Evolutionary conservation across 2,329 filamentous ascomycete species (phyloP).

Genomic region (Microcyclosporella mali): DNA sequence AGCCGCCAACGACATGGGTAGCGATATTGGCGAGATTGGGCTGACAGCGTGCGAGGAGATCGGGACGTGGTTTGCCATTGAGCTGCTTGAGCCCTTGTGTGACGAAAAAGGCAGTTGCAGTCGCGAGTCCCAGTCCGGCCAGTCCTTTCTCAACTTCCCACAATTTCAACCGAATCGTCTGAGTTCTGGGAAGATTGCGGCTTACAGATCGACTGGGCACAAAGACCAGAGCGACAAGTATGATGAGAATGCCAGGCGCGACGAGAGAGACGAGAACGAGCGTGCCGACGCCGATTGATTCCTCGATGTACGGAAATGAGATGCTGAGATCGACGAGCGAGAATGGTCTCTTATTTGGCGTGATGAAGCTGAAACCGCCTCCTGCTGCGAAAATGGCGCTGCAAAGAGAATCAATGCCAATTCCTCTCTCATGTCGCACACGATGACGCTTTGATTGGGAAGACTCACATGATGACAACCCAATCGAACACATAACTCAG

Average conservation of each 20-base stretch:
- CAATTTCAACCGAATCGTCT: conserved; percentile 73
- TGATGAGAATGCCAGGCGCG: conserved; percentile 61
- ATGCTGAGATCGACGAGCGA: conserved; percentile 69
- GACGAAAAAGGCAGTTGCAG: conserved; percentile 69
- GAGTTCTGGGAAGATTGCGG: conserved; percentile 27
- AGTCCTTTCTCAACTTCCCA: conserved; percentile 85
- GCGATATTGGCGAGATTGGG: conserved; percentile 63
- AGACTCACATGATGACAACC: neutral
- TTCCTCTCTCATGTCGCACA: neutral
- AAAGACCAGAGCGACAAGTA: conserved; percentile 60
- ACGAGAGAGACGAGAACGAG: conserved; percentile 59
- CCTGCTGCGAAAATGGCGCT: conserved; percentile 41
- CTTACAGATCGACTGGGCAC: conserved; percentile 64
- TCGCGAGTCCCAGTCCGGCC: conserved; percentile 70
- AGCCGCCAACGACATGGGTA: conserved; percentile 57
- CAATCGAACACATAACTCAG: neutral
- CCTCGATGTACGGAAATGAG: conserved; percentile 66
- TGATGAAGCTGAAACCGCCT: conserved; percentile 47
- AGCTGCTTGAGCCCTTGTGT: conserved; percentile 79
- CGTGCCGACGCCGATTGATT: conserved; percentile 64
- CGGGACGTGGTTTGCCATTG: conserved; percentile 59
- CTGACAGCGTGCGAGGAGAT: conserved; percentile 63
- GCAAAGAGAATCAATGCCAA: conserved; percentile 1
- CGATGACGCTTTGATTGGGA: neutral
- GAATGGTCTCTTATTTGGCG: conserved; percentile 65